Base-by-base conservation (phyloP, 495 filamentous ascomycete species). In the Haplographium delicatum region DNA sequence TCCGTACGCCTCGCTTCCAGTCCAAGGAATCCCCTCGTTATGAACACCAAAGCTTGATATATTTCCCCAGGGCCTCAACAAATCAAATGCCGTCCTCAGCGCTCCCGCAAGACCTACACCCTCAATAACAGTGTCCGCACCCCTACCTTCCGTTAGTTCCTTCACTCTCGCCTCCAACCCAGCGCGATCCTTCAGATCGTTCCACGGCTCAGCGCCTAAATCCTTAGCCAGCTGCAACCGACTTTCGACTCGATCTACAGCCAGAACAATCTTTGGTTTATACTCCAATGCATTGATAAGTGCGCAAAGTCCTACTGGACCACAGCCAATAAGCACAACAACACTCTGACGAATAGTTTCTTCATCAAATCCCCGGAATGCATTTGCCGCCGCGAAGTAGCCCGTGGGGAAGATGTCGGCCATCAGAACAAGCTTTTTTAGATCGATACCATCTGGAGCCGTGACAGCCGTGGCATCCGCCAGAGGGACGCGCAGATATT, bases 11-110 rank as follows among this genome's bases (percentile, higher is more conserved):
- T 95, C 79, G 53, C 73, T 79, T 7, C 88, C 90, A 39, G 70
- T 79, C 80, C 91, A 94, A 11, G 91, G 90, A 55, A 95, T 90
- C 81, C 89, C 88, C 19, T 75, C 86, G 66, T 95, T 96, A 59
- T 96, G 91, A 19, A 97, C 91, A 1, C 93, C 93, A 52, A 96
- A 89, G 58, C 86, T 91, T 50, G 80, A 85, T 50, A 98, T 90
- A 8, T 82, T 75, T 1, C 90, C 90, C 75, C 84, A 98, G 18
- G 93, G 91, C 44, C 93, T 76, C 33, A 98, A 54, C 31, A 96
- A 67, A 35, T 96, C 90, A 65, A 87, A 96, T 0, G 81, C 88
- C 47, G 88, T 89, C 63, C 75, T 80, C 62, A 96, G 66, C 15
- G 93, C 93, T 46, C 85, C 81, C 44, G 84, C 90, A 57, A 88